Percentiles rank a stretch among this genome's conserved stretches.
These are phyloP conservation scores for Chloranthus sessilifolius DNA, from an alignment of 164 flowering plant species.

Conservation along the genomic window DNA sequence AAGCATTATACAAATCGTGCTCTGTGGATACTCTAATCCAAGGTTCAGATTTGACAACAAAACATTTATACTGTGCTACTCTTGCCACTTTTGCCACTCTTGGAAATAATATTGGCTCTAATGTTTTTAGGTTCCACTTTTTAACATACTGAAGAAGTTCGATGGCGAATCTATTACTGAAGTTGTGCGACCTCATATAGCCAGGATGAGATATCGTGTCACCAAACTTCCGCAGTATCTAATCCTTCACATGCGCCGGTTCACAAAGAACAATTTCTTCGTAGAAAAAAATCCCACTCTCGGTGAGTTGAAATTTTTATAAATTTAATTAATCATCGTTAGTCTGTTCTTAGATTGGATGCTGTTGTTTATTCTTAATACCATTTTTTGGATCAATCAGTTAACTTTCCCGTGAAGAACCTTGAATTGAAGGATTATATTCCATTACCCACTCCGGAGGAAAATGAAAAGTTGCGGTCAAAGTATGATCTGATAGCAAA, in stretches of 20 bases:
- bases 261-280: slow-evolving; percentile 93
- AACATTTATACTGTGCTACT: too few relatives aligned
- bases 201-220: slow-evolving; percentile 94
- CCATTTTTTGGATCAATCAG: slow-evolving; percentile 33
- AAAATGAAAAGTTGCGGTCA: slow-evolving; percentile 55
- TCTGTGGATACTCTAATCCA: too few relatives aligned
- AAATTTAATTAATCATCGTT: too few relatives aligned
- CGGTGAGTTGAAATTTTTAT: slow-evolving; percentile 51
- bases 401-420: slow-evolving; percentile 96
- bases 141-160: slow-evolving; percentile 91
- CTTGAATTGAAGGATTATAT: slow-evolving; percentile 94
- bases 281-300: slow-evolving; percentile 95
- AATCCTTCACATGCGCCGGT: slow-evolving; percentile 94
- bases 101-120: too few relatives aligned
- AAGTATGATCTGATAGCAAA: slow-evolving; percentile 96
- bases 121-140: slow-evolving; percentile 69
- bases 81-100: too few relatives aligned
- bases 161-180: slow-evolving; percentile 92
- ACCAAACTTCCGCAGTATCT: slow-evolving; percentile 80
- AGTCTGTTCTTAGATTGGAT: too few relatives aligned
- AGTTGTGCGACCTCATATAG: slow-evolving; percentile 87
- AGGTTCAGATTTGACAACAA: too few relatives aligned
- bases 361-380: slow-evolving; percentile 3
- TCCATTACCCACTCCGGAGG: slow-evolving; percentile 66
- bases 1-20: too few relatives aligned